These are phyloP conservation scores for Chaetomium sp. DNA, from an alignment of 2,329 filamentous ascomycete genomes.

Conservation along the genomic window DNA sequence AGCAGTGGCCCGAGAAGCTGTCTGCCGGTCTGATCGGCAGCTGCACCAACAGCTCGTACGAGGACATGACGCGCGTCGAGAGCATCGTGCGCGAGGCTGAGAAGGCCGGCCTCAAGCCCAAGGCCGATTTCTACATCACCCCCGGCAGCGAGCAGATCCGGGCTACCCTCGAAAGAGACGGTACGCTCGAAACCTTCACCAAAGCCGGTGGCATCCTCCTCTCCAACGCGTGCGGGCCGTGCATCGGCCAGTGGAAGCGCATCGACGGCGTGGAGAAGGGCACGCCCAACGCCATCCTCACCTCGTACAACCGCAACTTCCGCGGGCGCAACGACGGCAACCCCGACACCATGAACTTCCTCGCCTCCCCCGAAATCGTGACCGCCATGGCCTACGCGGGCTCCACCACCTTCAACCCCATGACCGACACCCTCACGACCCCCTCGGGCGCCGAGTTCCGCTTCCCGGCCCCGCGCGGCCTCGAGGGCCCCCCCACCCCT, in stretches of 20 bases:
- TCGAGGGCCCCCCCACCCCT: slow-evolving; percentile 63
- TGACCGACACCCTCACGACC: slow-evolving; percentile 81
- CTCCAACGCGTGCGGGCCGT: slow-evolving; percentile 92
- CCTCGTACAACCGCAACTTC: slow-evolving; percentile 99
- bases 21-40: slow-evolving; percentile 94
- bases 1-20: slow-evolving; percentile 88
- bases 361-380: slow-evolving; percentile 94
- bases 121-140: slow-evolving; percentile 91
- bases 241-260: slow-evolving; percentile 93
- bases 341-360: slow-evolving; percentile 96
- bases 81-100: slow-evolving; percentile 89
- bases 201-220: slow-evolving; percentile 85
- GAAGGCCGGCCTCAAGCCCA: slow-evolving; percentile 85
- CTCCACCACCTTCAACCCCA: slow-evolving; percentile 91
- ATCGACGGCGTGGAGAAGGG: slow-evolving; percentile 84
- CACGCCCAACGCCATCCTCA: slow-evolving; percentile 89
- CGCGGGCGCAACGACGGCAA: slow-evolving; percentile 96
- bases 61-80: slow-evolving; percentile 97
- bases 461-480: slow-evolving; percentile 77
- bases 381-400: slow-evolving; percentile 95
- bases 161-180: slow-evolving; percentile 86
- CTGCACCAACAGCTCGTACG: slow-evolving; percentile 98
- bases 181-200: slow-evolving; percentile 82
- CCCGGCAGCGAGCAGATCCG: slow-evolving; percentile 96
- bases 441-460: slow-evolving; percentile 80